phyloP scores from a whole-genome alignment of 2,329 filamentous ascomycete species.

The Paraphoma chrysanthemicola region DNA sequence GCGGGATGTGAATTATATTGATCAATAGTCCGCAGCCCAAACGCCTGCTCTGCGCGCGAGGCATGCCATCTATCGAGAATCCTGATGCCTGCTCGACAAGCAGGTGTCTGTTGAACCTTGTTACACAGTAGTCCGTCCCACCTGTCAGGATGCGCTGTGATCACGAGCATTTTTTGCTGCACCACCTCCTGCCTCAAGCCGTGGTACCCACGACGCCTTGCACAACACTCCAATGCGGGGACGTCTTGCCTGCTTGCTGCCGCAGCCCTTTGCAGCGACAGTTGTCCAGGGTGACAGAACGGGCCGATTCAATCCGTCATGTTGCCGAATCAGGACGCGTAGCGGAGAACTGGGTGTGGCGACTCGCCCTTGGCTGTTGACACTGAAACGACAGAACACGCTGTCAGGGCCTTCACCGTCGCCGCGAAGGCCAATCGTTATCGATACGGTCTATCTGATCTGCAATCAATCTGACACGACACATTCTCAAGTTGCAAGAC shows the following conservation, averaged over 20 bases:
- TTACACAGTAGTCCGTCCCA: not conserved
- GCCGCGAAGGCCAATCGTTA: not conserved
- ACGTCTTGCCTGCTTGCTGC: not conserved
- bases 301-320: slow-evolving; percentile 10
- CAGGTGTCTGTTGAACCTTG: slow-evolving; percentile 4
- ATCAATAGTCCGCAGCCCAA: not conserved
- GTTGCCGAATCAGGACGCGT: slow-evolving; percentile 4
- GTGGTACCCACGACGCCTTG: slow-evolving; percentile 19
- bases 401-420: not conserved
- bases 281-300: slow-evolving; percentile 8
- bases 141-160: not conserved
- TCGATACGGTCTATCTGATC: not conserved
- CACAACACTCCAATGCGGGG: slow-evolving; percentile 9
- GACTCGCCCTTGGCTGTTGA: slow-evolving; percentile 20
- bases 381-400: not conserved
- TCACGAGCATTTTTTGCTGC: not conserved
- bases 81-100: not conserved
- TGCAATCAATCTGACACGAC: slow-evolving; percentile 4
- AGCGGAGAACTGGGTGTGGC: slow-evolving; percentile 9
- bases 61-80: not conserved
- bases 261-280: not conserved
- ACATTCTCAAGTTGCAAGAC: not conserved
- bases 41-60: slow-evolving; percentile 4
- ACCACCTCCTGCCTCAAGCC: not conserved
- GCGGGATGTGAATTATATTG: not conserved